Evolutionary conservation across 2,329 filamentous ascomycete species (phyloP), one percentile per base, ranked within the genome.

Genomic region (Microthyrium microscopicum): DNA sequence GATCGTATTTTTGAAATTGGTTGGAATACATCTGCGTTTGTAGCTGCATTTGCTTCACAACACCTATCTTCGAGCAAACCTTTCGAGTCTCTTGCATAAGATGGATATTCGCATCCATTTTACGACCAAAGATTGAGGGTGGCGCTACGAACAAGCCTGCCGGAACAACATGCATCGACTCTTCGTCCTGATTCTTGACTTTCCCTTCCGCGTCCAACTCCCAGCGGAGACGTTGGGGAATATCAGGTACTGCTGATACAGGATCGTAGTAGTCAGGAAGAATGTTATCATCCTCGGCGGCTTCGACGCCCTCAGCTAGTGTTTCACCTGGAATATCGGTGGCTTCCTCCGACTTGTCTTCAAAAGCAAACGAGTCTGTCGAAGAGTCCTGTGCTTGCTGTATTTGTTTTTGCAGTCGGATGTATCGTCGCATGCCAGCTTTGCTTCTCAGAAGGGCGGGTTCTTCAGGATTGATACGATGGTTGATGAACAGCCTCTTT

Each of bases 21-120:
- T 98, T 98, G 48, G 85, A 80, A 51, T 98, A 98, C 51, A 92
- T 80, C 69, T 94, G 89, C 33, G 84, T 82, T 54, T 98, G 89
- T 34, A 95, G 73, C 57, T 98, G 89, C 89, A 98, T 98, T 59
- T 98, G 89, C 61, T 95, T 98, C 52, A 98, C 89, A 40, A 98
- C 83, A 31, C 82, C 77, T 51, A 98, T 93, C 58, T 95, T 98
- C 8, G 84, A 84, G 47, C 84, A 92, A 20, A 98, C 69, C 51
- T 94, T 95, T 44, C 89, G 70, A 1, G 89, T 98, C 48, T 95
- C 87, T 53, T 98, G 89, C 67, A 98, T 85, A 50, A 94, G 85
- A 39, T 73, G 73, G 56, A 95, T 82, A 46, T 98, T 98, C 35
- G 74, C 71, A 44, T 94, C 82, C 56, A 98, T 77, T 50, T 77